Evolutionary conservation across 1,139 yeast species (phyloP), one percentile per base, ranked within the genome.

Genomic region (Kluyveromyces sp.): DNA sequence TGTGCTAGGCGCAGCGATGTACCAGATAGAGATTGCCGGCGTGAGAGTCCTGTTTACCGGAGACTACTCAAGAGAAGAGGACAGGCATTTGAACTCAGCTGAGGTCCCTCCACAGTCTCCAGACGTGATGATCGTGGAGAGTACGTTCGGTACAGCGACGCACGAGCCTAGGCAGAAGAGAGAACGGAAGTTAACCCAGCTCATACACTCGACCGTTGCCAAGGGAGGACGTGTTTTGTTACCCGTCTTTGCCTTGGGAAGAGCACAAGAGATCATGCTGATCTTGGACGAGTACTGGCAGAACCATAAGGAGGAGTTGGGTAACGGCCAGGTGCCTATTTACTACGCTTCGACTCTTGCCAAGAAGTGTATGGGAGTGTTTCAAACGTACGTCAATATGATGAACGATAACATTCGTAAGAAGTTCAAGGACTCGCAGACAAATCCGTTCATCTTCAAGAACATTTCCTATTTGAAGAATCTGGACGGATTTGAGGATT

Each of bases 1-100:
- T 72, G 99, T 92, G 16, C 71, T 92, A 41, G 99, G 99, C 42
- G 97, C 98, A 12, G 96, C 98, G 31, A 92, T 92, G 97, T 92
- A 83, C 62, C 81, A 92, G 53, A 77, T 92, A 40, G 99, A 92
- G 63, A 83, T 94, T 56, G 96, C 96, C 7, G 97, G 97, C 0
- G 70, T 92, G 49, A 85, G 87, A 54, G 74, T 88, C 1, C 66
- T 94, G 43, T 92, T 89, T 61, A 92, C 99, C 0, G 99, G 99
- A 42, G 99, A 92, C 63, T 92, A 86, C 58, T 88, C 97, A 3
- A 73, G 98, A 54, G 98, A 89, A 61, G 89, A 87, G 57, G 95
- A 89, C 60, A 78, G 99, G 51, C 99, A 92, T 68, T 75, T 92
- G 57, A 92, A 88, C 57, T 80, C 89, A 4, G 99, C 98, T 0